A percentile compares a stretch with the other conserved stretches of the same genome.
Evolutionary conservation across 805 yeast genomes (phyloP).

Genomic region (Cyberlindnera euphorbiiphila): DNA sequence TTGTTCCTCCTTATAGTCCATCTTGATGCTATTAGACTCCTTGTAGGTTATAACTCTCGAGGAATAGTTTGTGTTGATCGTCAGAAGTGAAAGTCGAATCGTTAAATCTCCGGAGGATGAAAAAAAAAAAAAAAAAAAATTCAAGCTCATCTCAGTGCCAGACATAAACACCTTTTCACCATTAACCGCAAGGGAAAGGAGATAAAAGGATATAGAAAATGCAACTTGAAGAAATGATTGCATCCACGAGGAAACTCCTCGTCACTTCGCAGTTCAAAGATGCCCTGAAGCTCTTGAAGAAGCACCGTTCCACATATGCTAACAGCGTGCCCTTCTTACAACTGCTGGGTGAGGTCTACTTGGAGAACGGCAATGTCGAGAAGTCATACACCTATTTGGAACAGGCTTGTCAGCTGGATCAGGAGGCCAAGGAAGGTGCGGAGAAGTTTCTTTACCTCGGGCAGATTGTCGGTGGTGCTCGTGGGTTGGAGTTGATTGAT

Average conservation of each 20-base stretch:
- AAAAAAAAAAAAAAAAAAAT: slow-evolving; percentile 7
- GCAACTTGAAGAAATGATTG: slow-evolving; percentile 5
- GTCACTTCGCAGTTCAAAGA: slow-evolving; percentile 23
- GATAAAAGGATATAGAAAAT: too few relatives aligned
- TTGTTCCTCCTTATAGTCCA: slow-evolving; percentile 85
- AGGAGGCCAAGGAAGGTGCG: slow-evolving; percentile 57
- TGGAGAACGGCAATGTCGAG: slow-evolving; percentile 79
- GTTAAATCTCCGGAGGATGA: not conserved
- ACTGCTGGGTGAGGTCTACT: slow-evolving; percentile 66
- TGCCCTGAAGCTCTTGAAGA: slow-evolving; percentile 34
- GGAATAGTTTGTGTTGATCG: too few relatives aligned
- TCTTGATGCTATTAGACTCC: too few relatives aligned
- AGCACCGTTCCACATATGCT: slow-evolving; percentile 31
- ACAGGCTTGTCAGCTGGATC: slow-evolving; percentile 65
- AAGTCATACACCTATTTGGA: slow-evolving; percentile 63
- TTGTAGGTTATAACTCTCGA: too few relatives aligned
- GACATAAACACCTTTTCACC: too few relatives aligned
- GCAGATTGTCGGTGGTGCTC: slow-evolving; percentile 80
- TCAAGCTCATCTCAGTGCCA: not conserved
- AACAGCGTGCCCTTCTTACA: slow-evolving; percentile 47
- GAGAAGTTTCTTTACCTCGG: slow-evolving; percentile 90
- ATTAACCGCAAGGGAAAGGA: too few relatives aligned
- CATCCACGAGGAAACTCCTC: slow-evolving; percentile 15
- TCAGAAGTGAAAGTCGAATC: too few relatives aligned
- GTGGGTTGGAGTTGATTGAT: slow-evolving; percentile 61